These are phyloP conservation scores for Prototheca wickerhamii DNA, from an alignment of 163 green algal species.

Conservation along the genomic window DNA sequence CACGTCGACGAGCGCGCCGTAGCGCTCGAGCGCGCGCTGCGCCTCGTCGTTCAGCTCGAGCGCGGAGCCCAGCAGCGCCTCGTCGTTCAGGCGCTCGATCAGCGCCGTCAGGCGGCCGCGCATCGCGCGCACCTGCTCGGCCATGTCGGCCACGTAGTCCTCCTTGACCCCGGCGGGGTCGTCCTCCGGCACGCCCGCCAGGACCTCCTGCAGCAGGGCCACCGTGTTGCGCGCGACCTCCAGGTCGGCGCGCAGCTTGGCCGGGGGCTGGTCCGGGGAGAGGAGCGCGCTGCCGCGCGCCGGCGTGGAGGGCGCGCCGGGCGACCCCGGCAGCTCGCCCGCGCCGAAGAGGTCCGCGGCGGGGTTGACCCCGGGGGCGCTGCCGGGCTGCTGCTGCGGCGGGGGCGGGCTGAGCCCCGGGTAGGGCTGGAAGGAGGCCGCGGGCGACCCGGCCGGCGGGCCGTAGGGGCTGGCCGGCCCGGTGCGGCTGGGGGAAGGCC, in stretches of 20 bases:
- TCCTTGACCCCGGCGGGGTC: slow-evolving; percentile 9
- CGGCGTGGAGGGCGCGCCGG: neutral
- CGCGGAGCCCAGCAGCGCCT: slow-evolving; percentile 10
- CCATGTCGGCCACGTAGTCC: slow-evolving; percentile 18
- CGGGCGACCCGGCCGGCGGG: too few species aligned
- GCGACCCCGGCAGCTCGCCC: neutral
- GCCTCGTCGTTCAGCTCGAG: slow-evolving; percentile 21
- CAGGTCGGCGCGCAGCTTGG: slow-evolving; percentile 13
- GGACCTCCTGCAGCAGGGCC: slow-evolving; percentile 11
- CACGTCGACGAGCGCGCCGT: slow-evolving; percentile 2
- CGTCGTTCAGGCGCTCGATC: slow-evolving; percentile 9
- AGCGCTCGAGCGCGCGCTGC: slow-evolving; percentile 8
- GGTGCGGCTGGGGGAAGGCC: slow-evolving; percentile 7
- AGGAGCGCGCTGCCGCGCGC: neutral
- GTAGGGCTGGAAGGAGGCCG: slow-evolving; percentile 13
- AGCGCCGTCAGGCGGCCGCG: slow-evolving; percentile 6
- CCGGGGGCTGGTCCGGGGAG: slow-evolving; percentile 3
- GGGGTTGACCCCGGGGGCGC: neutral
- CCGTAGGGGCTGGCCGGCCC: neutral
- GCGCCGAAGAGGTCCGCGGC: slow-evolving; percentile 4
- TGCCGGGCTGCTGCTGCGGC: neutral
- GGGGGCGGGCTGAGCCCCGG: slow-evolving; percentile 8
- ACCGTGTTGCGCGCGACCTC: slow-evolving; percentile 11
- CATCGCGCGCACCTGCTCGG: slow-evolving; percentile 9
- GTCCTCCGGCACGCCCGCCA: slow-evolving; percentile 4